Evolutionary conservation across 805 yeast genomes (phyloP), one percentile per base, ranked within the genome.

Genomic region (Ogataea thermomethanolica): DNA sequence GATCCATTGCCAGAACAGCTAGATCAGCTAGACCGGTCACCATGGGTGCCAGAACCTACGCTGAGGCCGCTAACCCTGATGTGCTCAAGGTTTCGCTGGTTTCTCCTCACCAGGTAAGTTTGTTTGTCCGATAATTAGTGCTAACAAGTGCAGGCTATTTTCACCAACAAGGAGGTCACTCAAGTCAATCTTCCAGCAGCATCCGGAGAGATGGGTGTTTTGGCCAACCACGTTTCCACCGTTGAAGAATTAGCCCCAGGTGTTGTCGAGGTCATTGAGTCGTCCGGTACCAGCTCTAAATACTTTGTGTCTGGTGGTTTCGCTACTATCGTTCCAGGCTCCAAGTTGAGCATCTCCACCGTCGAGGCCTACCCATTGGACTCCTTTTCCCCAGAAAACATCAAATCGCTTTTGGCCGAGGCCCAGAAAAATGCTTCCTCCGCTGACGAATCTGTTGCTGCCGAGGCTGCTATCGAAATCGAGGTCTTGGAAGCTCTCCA

Each of bases 191-290:
- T 93, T 55, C 99, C 99, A 61, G 95, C 96, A 50, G 76, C 83
- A 59, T 81, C 93, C 54, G 99, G 99, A 66, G 95, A 86, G 64
- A 79, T 91, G 69, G 99, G 99, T 86, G 79, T 93, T 53, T 74
- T 93, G 63, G 96, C 98, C 57, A 84, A 87, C 74, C 99, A 93
- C 80, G 96, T 93, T 61, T 98, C 99, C 59, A 79, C 85, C 58
- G 88, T 91, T 51, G 98, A 93, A 73, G 95, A 93, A 76, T 81
- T 93, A 65, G 78, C 81, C 62, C 96, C 99, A 56, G 99, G 99
- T 68, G 76, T 93, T 48, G 84, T 93, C 58, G 96, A 90, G 69
- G 80, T 93, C 62, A 83, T 87, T 53, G 91, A 87, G 67, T 76
- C 79, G 60, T 67, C 84, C 41, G 74, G 76, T 46, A 84, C 84